Base-by-base conservation (phyloP, 2,329 filamentous ascomycete genomes). In the Neopestalotiopsis clavispora region DNA sequence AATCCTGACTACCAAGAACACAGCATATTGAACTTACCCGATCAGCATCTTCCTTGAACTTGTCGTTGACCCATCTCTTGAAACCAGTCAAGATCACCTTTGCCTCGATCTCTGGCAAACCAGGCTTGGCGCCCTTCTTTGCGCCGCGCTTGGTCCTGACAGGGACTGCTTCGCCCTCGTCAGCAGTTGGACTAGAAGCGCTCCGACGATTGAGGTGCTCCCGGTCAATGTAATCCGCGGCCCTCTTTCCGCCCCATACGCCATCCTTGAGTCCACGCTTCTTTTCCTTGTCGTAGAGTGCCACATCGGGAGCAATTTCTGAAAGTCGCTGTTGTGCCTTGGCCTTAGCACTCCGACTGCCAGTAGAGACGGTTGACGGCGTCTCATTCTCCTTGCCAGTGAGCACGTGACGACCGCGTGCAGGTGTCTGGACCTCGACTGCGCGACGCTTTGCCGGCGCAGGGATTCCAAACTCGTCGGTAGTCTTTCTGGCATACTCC, bases 241-340 rank as follows among this genome's bases (percentile, higher is more conserved):
- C 89, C 64, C 89, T 84, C 75, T 90, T 91, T 28, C 89, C 89
- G 30, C 90, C 89, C 85, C 89, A 91, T 0, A 86, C 84, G 3
- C 78, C 84, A 64, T 83, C 80, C 71, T 86, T 89, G 70, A 78
- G 76, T 6, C 82, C 80, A 23, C 96, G 90, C 82, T 97, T 98
- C 84, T 89, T 94, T 81, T 99, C 96, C 78, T 96, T 97, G 76
- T 98, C 92, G 76, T 96, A 99, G 40, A 97, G 84, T 2, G 91
- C 92, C 75, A 98, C 94, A 76, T 99, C 96, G 0, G 91, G 88
- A 0, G 93, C 94, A 68, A 95, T 84, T 45, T 89, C 87, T 67
- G 96, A 93, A 7, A 98, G 82, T 72, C 89, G 90, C 42, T 90
- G 89, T n/a, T 92, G 83, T 13, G 96, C 96, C 76, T 92, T 92